Evolutionary conservation across 306 rosid species (phyloP).

Genomic region (Cicer judaicum): DNA sequence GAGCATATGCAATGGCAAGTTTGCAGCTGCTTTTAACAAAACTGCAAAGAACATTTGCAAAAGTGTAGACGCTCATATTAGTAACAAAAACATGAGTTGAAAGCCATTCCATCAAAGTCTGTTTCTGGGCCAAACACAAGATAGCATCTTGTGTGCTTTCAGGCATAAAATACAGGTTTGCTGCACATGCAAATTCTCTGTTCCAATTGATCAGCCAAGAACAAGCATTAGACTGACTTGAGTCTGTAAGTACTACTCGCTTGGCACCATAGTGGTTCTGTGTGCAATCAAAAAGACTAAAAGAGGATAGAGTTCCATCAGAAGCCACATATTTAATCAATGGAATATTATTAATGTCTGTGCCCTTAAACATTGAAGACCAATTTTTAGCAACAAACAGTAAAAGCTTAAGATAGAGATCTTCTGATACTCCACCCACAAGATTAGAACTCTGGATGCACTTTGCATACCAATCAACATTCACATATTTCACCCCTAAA

Average conservation of each 20-base stretch:
- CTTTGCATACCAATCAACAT: slow-evolving; percentile 70
- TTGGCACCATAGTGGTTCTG: not conserved
- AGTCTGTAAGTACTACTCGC: slow-evolving; percentile 42
- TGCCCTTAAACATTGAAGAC: slow-evolving; percentile 41
- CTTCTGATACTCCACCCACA: slow-evolving; percentile 62
- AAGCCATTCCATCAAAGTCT: slow-evolving; percentile 57
- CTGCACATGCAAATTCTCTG: slow-evolving; percentile 44
- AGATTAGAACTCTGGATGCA: slow-evolving; percentile 68
- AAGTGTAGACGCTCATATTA: slow-evolving; percentile 25
- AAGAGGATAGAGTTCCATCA: slow-evolving; percentile 46
- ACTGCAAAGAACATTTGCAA: slow-evolving; percentile 43
- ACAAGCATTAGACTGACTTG: slow-evolving; percentile 15
- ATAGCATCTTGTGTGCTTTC: slow-evolving; percentile 57
- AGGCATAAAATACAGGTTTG: slow-evolving; percentile 59
- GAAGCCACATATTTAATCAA: slow-evolving; percentile 56
- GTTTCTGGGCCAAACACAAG: not conserved
- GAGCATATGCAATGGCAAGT: slow-evolving; percentile 52
- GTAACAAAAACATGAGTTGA: slow-evolving; percentile 23
- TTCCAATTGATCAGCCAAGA: slow-evolving; percentile 71
- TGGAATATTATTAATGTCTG: slow-evolving; percentile 51
- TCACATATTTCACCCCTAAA: slow-evolving; percentile 57
- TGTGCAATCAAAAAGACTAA: slow-evolving; percentile 44
- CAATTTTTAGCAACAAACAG: slow-evolving; percentile 59
- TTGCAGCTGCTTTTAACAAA: slow-evolving; percentile 26
- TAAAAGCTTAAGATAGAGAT: slow-evolving; percentile 58